Evolutionary conservation across 2,329 filamentous ascomycete species (phyloP), one percentile per base, ranked within the genome.

Genomic region (Paecilomyces sp.): DNA sequence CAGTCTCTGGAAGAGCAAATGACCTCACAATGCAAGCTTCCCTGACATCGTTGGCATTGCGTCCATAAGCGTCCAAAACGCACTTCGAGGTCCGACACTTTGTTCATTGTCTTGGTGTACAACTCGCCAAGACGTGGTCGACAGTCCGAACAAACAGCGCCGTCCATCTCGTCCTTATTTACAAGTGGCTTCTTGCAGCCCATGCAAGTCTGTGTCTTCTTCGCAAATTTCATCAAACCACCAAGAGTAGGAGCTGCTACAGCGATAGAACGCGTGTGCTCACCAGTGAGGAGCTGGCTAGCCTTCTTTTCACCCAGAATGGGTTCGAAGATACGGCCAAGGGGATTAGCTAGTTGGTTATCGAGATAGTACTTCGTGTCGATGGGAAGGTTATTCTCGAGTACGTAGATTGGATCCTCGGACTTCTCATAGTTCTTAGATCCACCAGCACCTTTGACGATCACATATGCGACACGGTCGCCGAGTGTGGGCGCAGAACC

Each of bases 321-420:
- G 53, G 94, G 94, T 75, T 99, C 94, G 81, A 99, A 99, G 72
- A 99, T 99, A 72, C 95, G 88, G 3, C 88, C 87, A 2, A 99
- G 83, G 0, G 94, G 94, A 76, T 99, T 99, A 8, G 94, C 89
- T 18, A 99, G 87, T 76, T 99, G 95, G 74, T 99, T 99, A 74
- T 99, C 94, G 22, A 99, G 87, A 75, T 99, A 99, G 79, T 97
- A 99, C 75, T 91, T 94, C 2, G 94, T 97, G 76, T 99, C 94
- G 72, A 99, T 96, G 11, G 94, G 94, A 60, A 99, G 85, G 69
- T 97, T 99, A 82, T 99, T 89, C 75, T 99, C 95, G 1, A 99
- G 85, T 13, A 99, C 94, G 76, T 88, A 99, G 69, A 99, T 92
- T 1, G 94, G 94, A 71, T 99, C 94, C 77, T 99, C 94, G 0